Percentiles rank a stretch among this genome's conserved stretches.
phyloP scores from a whole-genome alignment of 2,329 filamentous ascomycete species.

The Metarhizium rileyi region DNA sequence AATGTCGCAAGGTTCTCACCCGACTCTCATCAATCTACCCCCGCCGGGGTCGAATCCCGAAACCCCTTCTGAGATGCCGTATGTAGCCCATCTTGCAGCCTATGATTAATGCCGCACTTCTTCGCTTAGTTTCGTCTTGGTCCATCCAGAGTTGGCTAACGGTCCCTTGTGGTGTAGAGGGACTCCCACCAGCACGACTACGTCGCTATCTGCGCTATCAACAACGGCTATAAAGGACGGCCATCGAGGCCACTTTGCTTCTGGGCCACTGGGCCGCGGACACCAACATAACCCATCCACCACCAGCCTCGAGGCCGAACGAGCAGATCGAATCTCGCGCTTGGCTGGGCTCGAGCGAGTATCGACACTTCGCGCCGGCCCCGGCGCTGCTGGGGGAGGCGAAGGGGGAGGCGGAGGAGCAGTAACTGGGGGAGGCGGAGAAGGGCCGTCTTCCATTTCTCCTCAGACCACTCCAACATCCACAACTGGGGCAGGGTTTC shows the following conservation, averaged over 20 bases:
- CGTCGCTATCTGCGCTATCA: constrained; percentile 81
- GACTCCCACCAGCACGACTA: constrained; percentile 86
- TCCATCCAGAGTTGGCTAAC: constrained; percentile 1
- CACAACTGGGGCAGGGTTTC: constrained; percentile 27
- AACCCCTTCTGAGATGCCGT: constrained; percentile 87
- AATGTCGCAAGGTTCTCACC: constrained; percentile 36
- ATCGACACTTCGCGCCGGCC: constrained; percentile 56
- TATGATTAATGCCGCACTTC: neutral
- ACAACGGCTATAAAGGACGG: constrained; percentile 96
- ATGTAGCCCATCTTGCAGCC: constrained; percentile 25
- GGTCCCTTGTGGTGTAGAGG: constrained; percentile 31
- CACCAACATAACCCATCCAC: constrained; percentile 50
- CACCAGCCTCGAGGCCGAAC: constrained; percentile 78
- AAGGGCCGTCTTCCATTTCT: constrained; percentile 27
- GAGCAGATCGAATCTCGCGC: constrained; percentile 89
- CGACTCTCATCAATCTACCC: constrained; percentile 75
- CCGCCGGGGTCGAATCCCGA: constrained; percentile 73
- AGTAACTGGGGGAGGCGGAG: constrained; percentile 4
- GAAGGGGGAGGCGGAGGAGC: constrained; percentile 6
- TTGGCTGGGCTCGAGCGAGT: constrained; percentile 86
- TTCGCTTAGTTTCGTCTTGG: constrained; percentile 11
- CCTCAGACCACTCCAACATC: constrained; percentile 44
- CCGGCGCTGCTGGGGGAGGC: constrained; percentile 22
- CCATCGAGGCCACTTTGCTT: constrained; percentile 69
- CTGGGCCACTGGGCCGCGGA: constrained; percentile 39